These are phyloP conservation scores for Phytophthora quininea DNA, from an alignment of 352 stramenopile species.

Conservation along the genomic window DNA sequence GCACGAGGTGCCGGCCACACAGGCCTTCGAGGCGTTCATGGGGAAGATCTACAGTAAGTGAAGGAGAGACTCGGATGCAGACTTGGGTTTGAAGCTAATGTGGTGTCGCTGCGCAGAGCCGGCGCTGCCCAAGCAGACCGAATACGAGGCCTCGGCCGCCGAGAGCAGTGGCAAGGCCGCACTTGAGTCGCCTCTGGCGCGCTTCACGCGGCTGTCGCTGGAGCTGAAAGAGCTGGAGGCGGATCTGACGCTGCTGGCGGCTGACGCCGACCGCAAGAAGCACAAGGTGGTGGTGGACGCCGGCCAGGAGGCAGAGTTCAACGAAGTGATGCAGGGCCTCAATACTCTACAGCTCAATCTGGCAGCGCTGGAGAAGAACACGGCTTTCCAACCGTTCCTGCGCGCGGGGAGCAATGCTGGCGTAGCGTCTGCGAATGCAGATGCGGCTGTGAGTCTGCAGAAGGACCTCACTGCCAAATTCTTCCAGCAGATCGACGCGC, in stretches of 20 bases:
- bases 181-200: constrained; percentile 71
- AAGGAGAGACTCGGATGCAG: neutral
- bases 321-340: constrained; percentile 69
- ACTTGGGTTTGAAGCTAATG: constrained; percentile 1
- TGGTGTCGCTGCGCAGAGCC: constrained; percentile 42
- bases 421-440: constrained; percentile 21
- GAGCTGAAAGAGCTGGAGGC: constrained; percentile 76
- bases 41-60: constrained; percentile 82
- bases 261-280: constrained; percentile 48
- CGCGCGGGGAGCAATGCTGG: constrained; percentile 18
- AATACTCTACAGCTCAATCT: constrained; percentile 68
- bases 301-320: constrained; percentile 67
- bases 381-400: constrained; percentile 65
- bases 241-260: constrained; percentile 62
- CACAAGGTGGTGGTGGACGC: constrained; percentile 63
- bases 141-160: constrained; percentile 49
- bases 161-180: constrained; percentile 23
- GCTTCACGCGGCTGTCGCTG: constrained; percentile 70
- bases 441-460: constrained; percentile 61
- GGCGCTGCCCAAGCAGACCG: constrained; percentile 47
- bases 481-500: constrained; percentile 67
- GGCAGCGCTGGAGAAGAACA: constrained; percentile 60
- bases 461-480: constrained; percentile 75
- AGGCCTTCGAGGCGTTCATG: constrained; percentile 84
- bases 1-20: constrained; percentile 45